These are phyloP conservation scores for Euphorbia schlechtendalii DNA, from an alignment of 441 rosid species.

Conservation along the genomic window DNA sequence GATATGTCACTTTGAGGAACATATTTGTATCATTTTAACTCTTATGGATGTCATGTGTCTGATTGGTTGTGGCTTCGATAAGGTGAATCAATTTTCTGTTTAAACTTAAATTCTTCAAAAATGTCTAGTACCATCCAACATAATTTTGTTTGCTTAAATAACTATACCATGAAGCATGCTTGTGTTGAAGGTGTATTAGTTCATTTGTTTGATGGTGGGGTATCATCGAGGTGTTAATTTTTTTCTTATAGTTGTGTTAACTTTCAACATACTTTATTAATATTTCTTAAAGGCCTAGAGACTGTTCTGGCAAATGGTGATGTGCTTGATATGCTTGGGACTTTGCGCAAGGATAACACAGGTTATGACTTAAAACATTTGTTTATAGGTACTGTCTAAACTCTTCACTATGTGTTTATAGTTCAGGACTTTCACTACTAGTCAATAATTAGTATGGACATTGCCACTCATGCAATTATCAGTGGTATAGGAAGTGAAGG, in stretches of 20 bases:
- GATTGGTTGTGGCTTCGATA: too few relatives aligned
- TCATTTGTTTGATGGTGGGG: not conserved
- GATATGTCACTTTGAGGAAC: not conserved
- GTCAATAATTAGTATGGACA: slow-evolving; percentile 14
- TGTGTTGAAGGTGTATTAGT: not conserved
- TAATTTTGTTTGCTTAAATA: too few relatives aligned
- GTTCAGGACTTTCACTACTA: not conserved
- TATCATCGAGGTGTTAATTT: not conserved
- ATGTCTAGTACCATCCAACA: not conserved
- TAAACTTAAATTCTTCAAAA: too few relatives aligned
- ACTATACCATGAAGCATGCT: not conserved
- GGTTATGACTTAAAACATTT: slow-evolving; percentile 94
- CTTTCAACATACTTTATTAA: slow-evolving; percentile 11
- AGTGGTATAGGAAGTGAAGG: slow-evolving; percentile 75
- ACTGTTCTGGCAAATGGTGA: slow-evolving; percentile 83
- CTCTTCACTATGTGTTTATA: not conserved
- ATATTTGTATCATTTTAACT: too few relatives aligned
- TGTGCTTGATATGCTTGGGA: slow-evolving; percentile 90
- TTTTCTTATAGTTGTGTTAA: not conserved
- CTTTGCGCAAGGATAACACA: slow-evolving; percentile 89
- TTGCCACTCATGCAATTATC: slow-evolving; percentile 11
- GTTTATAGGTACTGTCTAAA: slow-evolving; percentile 57
- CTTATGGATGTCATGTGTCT: too few relatives aligned
- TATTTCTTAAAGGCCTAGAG: slow-evolving; percentile 58
- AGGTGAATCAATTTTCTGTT: too few relatives aligned